Evolutionary conservation across 768 basidiomycete species (phyloP), one percentile per base, ranked within the genome.

Genomic region (Amylocystis lapponica): DNA sequence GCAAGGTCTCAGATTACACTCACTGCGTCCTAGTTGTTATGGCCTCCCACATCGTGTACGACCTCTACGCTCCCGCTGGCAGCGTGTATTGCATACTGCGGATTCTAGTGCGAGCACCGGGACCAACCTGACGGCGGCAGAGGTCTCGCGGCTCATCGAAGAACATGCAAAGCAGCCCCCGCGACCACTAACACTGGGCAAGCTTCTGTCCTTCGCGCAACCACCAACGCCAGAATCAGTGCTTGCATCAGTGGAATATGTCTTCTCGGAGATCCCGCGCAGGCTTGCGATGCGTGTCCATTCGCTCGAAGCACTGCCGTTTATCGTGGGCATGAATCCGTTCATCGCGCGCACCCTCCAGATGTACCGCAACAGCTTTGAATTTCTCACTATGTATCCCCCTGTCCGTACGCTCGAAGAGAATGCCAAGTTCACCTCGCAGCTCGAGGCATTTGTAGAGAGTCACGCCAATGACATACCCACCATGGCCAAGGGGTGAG

Each of bases 271-370:
- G 60, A 79, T 91, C 13, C 89, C 90, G 17, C 72, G 81, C 16
- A 71, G 87, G 39, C 72, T 92, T 25, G 86, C 85, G 2, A 78
- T 75, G 44, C 80, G 88, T 11, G 81, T 87, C 33, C 76, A 76
- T 25, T 81, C 80, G 17, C 68, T 92, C 38, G 86, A 91, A 57
- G 65, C 72, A 1, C 72, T 92, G 25, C 89, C 89, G 1, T 92
- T 85, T 64, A 92, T 92, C 29, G 90, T 91, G 37, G 90, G 87
- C 17, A 89, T 85, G 39, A 92, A 92, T 60, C 89, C 89, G 12
- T 88, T 86, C 62, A 76, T 92, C n/a, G 72, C 83, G 3, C 78
- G 75, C 44, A 79, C 79, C 11, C 69, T 89, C 46, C 66, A 79
- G 43, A 71, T 82, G 5, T 84, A 87, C 64, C 70, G 76, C 52